Evolutionary conservation across 2,329 filamentous ascomycete genomes (phyloP).

Genomic region (Cladosporium halotolerans): DNA sequence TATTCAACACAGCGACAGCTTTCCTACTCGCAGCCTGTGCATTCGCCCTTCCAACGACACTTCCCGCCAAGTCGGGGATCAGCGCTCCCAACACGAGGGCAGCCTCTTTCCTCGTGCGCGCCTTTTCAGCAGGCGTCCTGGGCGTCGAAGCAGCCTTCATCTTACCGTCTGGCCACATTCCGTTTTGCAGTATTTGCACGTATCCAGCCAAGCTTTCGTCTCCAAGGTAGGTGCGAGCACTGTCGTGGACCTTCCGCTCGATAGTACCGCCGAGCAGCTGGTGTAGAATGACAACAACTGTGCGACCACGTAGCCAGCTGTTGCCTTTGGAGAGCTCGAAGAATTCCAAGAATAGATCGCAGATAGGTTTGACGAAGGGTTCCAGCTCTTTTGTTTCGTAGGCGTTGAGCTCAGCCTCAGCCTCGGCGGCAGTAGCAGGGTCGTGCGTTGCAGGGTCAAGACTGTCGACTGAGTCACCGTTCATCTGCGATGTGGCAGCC

Average conservation of each 20-base stretch:
- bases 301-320: constrained; percentile 92
- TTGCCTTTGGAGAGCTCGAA: constrained; percentile 93
- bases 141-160: constrained; percentile 46
- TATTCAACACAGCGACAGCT: constrained; percentile 87
- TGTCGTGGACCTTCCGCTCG: constrained; percentile 88
- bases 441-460: constrained; percentile 38
- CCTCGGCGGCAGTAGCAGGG: constrained; percentile 58
- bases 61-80: constrained; percentile 83
- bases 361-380: constrained; percentile 97
- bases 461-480: constrained; percentile 35
- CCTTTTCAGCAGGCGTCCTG: constrained; percentile 66
- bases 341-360: constrained; percentile 90
- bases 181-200: constrained; percentile 64
- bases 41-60: constrained; percentile 87
- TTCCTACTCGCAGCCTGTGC: constrained; percentile 84
- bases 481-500: constrained; percentile 54
- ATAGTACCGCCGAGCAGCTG: constrained; percentile 94
- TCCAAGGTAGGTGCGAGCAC: constrained; percentile 63
- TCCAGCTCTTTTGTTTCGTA: constrained; percentile 86
- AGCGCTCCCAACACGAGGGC: constrained; percentile 83
- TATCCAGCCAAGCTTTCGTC: constrained; percentile 76
- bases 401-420: constrained; percentile 86
- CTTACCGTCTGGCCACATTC: constrained; percentile 72
- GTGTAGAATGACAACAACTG: constrained; percentile 92
- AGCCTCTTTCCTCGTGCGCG: constrained; percentile 76